Evolutionary conservation across 371 early-diverging fungal genomes (phyloP), one percentile per base, ranked within the genome.

Genomic region (Haplosporangium sp.): DNA sequence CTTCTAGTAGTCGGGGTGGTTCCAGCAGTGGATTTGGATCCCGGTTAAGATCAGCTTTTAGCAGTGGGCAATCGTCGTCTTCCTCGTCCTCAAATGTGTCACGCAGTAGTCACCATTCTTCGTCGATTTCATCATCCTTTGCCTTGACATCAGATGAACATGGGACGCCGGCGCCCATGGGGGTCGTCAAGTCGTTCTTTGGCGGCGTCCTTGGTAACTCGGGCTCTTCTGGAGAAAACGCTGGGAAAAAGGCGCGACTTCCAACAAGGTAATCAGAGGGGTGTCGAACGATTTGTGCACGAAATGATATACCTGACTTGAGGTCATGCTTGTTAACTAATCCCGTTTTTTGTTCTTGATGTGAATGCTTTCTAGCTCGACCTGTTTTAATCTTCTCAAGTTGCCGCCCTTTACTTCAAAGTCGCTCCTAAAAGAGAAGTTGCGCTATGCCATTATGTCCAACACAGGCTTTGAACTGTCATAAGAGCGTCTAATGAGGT

Each of bases 361-460:
- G 41, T 45, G 5, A 13, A 56, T 8, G 45, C 23, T 29, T 48
- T 13, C 51, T 47, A 62, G 66, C 45, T 84, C 84, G 21, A 90
- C 92, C 16, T 95, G 97, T 65, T 93, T 97, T 70, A 97, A 97
- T 65, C 80, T 96, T 47, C 83, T 97, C 52, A 96, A 96, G 80
- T 79, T 97, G n/a, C 97, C 97, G 7, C 85, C 87, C 1, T 88
- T 86, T 68, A 83, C 81, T 29, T 87, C 86, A 29, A 88, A 88
- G 38, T 82, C 87, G 0, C 67, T 86, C 1, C 62, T 88, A 18
- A 79, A 81, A 58, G 89, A 88, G 46, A 88, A 88, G 51, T 46
- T 88, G 10, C 73, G 73, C n/a, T 86, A 87, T 60, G 87, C 87
- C 0, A 86, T 88, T 45, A 80, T 81, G 66, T 80, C 87, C 29